Conservation (phyloP, 805 yeast genomes). For the Isabelozyma heimii region DNA sequence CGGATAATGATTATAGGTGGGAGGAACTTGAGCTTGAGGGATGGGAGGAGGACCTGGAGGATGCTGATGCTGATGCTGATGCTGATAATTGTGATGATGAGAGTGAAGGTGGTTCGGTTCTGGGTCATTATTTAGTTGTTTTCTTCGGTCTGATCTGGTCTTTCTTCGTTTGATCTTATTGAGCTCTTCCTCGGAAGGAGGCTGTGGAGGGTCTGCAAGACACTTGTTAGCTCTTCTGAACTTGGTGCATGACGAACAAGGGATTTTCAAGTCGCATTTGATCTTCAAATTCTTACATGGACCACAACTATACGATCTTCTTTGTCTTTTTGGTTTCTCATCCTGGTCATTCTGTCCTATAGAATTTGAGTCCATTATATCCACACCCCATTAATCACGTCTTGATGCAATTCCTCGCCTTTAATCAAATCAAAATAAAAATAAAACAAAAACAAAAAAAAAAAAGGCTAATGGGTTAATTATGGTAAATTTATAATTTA, state of each 20-base stretch:
- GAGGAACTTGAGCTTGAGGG: neutral
- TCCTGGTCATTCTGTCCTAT: neutral
- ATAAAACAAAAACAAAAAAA: too few relatives aligned
- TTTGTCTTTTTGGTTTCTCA: conserved; percentile 29
- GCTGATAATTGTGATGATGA: neutral
- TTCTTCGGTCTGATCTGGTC: conserved; percentile 12
- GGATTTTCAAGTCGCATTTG: conserved; percentile 48
- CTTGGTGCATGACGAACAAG: conserved; percentile 45
- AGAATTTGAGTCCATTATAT: neutral
- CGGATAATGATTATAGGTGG: neutral
- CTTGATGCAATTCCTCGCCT: neutral
- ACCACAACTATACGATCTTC: conserved; percentile 56
- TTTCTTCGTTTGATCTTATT: conserved; percentile 27
- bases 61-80: neutral
- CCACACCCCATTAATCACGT: neutral
- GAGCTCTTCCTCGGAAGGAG: conserved; percentile 40
- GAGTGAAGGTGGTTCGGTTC: neutral
- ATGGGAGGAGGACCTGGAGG: neutral
- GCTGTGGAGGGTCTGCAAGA: conserved; percentile 39
- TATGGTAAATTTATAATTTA: too few relatives aligned
- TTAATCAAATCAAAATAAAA: neutral
- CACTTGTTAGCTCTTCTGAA: conserved; percentile 39
- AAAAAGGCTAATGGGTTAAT: neutral
- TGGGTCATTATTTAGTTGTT: conserved; percentile 2
- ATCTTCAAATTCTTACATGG: conserved; percentile 54